Percentiles rank a stretch among this genome's conserved stretches.
These are phyloP conservation scores for Aureobasidium namibiae DNA, from an alignment of 2,329 filamentous ascomycete genomes.

Conservation along the genomic window DNA sequence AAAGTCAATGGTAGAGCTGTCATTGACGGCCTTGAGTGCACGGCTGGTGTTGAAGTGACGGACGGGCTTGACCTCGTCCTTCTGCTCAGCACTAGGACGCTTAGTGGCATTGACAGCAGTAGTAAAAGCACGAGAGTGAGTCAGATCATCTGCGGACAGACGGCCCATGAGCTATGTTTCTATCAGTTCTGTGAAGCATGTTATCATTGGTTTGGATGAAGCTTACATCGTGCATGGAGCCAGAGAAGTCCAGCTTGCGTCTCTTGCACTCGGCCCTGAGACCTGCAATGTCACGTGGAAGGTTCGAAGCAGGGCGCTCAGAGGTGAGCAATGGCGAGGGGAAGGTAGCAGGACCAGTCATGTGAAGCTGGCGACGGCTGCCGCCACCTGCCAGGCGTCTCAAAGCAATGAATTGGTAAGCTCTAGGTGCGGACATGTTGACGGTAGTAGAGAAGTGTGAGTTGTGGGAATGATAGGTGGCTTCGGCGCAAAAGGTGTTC, in stretches of 20 bases:
- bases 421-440: conserved; percentile 36
- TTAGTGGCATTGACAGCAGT: conserved; percentile 43
- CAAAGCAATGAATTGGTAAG: conserved; percentile 35
- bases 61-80: conserved; percentile 22
- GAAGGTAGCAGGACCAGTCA: conserved; percentile 52
- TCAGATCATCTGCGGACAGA: conserved; percentile 44
- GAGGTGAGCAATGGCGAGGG: conserved; percentile 40
- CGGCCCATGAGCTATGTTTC: conserved; percentile 40
- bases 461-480: not conserved
- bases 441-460: not conserved
- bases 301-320: conserved; percentile 42
- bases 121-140: conserved; percentile 46
- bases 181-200: not conserved
- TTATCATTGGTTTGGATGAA: not conserved
- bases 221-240: conserved; percentile 43
- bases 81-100: conserved; percentile 27
- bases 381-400: conserved; percentile 31
- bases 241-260: conserved; percentile 38
- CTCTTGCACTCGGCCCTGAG: conserved; percentile 44
- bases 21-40: conserved; percentile 46
- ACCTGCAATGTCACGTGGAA: conserved; percentile 43
- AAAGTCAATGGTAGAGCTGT: conserved; percentile 56
- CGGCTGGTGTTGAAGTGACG: conserved; percentile 57
- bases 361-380: conserved; percentile 44
- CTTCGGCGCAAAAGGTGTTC: not conserved